These are phyloP conservation scores for Leptographium radiaticola DNA, from an alignment of 2,329 filamentous ascomycete species.

Conservation along the genomic window DNA sequence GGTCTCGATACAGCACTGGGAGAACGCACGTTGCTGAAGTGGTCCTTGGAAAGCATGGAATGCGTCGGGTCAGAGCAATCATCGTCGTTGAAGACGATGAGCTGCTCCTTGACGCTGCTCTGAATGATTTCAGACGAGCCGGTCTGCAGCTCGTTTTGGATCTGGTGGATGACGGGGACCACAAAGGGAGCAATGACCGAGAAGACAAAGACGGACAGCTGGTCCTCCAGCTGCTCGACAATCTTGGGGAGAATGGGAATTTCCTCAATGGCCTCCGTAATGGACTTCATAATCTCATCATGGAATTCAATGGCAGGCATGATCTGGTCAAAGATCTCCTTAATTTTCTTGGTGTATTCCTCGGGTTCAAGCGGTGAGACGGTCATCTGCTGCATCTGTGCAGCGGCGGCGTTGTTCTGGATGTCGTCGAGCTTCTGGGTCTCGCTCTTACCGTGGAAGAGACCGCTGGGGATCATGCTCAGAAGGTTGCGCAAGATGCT, in stretches of 20 bases:
- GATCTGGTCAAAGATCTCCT: constrained; percentile 62
- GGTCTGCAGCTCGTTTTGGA: constrained; percentile 75
- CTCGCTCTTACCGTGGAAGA: constrained; percentile 66
- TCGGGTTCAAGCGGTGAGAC: constrained; percentile 73
- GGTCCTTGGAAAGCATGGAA: constrained; percentile 92
- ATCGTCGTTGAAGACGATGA: constrained; percentile 76
- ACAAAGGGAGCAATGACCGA: constrained; percentile 82
- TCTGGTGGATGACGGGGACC: constrained; percentile 71
- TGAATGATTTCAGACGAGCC: constrained; percentile 80
- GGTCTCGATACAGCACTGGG: neutral
- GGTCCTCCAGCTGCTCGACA: constrained; percentile 75
- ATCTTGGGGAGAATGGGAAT: constrained; percentile 77
- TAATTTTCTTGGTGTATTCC: constrained; percentile 66
- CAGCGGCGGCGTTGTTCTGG: constrained; percentile 58
- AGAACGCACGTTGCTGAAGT: constrained; percentile 64
- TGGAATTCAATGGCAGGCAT: constrained; percentile 88
- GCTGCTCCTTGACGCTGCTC: constrained; percentile 71
- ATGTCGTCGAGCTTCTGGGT: constrained; percentile 67
- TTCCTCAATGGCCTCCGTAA: constrained; percentile 66
- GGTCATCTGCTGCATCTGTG: constrained; percentile 61
- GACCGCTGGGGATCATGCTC: constrained; percentile 65
- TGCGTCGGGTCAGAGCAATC: constrained; percentile 71
- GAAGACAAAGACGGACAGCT: constrained; percentile 82
- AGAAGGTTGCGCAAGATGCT: constrained; percentile 69
- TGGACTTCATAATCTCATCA: constrained; percentile 71